A percentile compares a stretch with the other conserved stretches of the same genome.
phyloP scores from a whole-genome alignment of 495 filamentous ascomycete species.

The Penicillium coffeae region DNA sequence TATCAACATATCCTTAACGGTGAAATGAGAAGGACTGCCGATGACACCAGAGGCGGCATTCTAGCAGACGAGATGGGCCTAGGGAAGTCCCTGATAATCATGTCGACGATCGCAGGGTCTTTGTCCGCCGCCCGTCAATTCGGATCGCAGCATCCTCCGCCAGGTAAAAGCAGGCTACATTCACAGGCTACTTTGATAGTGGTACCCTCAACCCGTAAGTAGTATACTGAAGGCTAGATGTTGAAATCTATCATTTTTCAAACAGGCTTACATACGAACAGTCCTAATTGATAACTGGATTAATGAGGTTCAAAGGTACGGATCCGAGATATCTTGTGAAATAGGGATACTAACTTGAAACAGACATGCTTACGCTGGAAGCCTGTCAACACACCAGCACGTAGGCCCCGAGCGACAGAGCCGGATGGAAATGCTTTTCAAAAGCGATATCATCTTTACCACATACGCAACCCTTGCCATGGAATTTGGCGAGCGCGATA shows the following conservation, averaged over 20 bases:
- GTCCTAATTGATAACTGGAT: not conserved
- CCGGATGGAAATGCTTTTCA: no score
- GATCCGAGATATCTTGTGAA: no score
- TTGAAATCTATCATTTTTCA: no score
- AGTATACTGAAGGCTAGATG: no score
- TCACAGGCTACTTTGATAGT: conserved; percentile 3
- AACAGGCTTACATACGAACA: no score
- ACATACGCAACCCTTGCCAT: no score
- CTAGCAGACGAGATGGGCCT: conserved; percentile 6
- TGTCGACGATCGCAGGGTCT: conserved; percentile 1
- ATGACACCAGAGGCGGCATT: conserved; percentile 2
- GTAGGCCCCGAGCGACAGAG: no score
- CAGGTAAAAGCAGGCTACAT: not conserved
- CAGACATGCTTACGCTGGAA: no score
- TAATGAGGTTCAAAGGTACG: no score
- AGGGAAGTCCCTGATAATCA: not conserved
- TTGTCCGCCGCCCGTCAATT: not conserved
- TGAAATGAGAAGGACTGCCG: not conserved
- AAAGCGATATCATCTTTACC: no score
- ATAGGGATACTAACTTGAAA: not conserved
- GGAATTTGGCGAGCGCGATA: no score
- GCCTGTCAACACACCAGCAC: no score
- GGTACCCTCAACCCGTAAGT: conserved; percentile 3
- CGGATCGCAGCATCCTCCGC: not conserved
- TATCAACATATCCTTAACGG: conserved; percentile 4